phyloP scores from a whole-genome alignment of 2,329 filamentous ascomycete genomes.

The Thyridium curvatum region DNA sequence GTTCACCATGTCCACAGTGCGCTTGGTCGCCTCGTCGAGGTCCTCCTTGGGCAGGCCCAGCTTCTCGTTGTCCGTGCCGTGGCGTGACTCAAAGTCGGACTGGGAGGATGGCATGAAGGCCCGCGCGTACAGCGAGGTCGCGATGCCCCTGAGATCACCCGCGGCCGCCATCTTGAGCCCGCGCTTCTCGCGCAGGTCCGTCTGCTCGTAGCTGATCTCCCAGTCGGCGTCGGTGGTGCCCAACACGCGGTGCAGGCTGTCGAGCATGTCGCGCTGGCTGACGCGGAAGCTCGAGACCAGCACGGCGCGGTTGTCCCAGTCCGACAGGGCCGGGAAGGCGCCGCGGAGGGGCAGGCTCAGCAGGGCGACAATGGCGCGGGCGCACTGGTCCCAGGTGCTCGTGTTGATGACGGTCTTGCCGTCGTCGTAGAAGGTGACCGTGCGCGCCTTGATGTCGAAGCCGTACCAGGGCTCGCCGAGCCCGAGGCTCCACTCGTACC shows the following conservation, averaged over 20 bases:
- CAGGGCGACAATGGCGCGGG: conserved; percentile 27
- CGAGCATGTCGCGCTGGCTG: conserved; percentile 60
- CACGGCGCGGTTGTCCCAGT: conserved; percentile 16
- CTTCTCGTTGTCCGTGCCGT: conserved; percentile 38
- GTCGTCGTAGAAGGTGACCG: conserved; percentile 39
- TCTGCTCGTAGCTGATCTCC: conserved; percentile 43
- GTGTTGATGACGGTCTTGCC: conserved; percentile 50
- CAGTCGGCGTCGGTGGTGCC: conserved; percentile 54
- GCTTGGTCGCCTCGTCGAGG: conserved; percentile 48
- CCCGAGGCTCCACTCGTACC: conserved; percentile 45
- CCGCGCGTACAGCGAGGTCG: conserved; percentile 46
- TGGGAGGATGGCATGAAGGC: conserved; percentile 41
- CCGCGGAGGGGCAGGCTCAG: conserved; percentile 30
- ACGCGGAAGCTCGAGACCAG: conserved; percentile 51
- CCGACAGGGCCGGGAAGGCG: conserved; percentile 1
- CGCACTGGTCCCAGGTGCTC: conserved; percentile 53
- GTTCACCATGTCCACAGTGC: conserved; percentile 37
- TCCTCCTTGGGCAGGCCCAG: conserved; percentile 54
- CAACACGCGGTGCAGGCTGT: conserved; percentile 51
- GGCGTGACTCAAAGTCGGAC: conserved; percentile 33
- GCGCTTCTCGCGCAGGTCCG: conserved; percentile 39
- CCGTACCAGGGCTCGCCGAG: conserved; percentile 14
- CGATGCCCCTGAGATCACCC: conserved; percentile 37
- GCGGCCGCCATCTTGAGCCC: conserved; percentile 36
- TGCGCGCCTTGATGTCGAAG: conserved; percentile 16